These are phyloP conservation scores for Agarophyton chilense DNA, from an alignment of 23 red algal species.

Conservation along the genomic window DNA sequence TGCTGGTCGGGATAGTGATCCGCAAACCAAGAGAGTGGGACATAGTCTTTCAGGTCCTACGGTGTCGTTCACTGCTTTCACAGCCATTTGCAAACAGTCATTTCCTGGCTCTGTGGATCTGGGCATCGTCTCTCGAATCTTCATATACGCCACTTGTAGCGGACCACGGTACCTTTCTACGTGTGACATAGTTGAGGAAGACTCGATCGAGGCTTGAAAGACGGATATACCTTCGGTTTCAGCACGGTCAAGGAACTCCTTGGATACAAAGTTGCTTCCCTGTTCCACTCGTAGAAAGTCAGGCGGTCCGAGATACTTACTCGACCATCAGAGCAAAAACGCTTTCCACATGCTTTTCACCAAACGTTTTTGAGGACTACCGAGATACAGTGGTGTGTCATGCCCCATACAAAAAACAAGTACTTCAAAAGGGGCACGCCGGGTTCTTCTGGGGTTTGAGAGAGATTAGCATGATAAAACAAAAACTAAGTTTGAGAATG, in stretches of 20 bases:
- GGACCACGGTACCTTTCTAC: conserved; percentile 28
- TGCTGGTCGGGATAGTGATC: neutral
- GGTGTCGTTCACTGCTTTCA: conserved; percentile 7
- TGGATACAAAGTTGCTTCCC: neutral
- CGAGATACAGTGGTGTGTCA: too few relatives aligned
- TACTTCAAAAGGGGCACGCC: too few relatives aligned
- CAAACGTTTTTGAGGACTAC: too few relatives aligned
- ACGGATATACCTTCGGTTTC: neutral
- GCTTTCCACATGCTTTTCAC: conserved; percentile 29
- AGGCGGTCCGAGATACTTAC: conserved; percentile 11
- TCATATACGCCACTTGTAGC: neutral
- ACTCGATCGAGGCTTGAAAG: neutral
- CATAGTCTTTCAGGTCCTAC: conserved; percentile 32
- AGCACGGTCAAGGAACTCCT: neutral
- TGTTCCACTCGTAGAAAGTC: conserved; percentile 7
- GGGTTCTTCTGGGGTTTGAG: too few relatives aligned
- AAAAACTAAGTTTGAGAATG: too few relatives aligned
- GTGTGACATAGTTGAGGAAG: neutral
- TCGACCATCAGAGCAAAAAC: neutral
- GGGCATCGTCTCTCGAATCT: neutral
- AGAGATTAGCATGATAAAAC: too few relatives aligned
- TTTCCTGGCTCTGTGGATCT: neutral
- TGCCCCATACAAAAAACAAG: too few relatives aligned
- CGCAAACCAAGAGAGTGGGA: conserved; percentile 9
- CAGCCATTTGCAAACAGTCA: conserved; percentile 29